Base-by-base conservation (phyloP, 2,329 filamentous ascomycete genomes). In the Bipolaris oryzae region DNA sequence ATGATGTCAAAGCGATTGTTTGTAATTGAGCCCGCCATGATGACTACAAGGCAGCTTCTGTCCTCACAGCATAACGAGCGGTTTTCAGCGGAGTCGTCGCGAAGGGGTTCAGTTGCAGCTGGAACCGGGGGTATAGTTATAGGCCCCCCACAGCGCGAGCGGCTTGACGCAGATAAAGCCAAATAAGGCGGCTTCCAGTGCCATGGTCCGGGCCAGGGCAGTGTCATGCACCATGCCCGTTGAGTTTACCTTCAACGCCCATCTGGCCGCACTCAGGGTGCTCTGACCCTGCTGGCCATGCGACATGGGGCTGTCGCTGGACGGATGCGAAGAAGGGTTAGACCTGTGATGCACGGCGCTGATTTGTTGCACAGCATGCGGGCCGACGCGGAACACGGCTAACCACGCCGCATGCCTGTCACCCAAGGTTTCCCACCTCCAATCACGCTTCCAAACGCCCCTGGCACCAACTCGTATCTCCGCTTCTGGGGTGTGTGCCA, bases 1-100 rank as follows among this genome's bases (percentile, higher is more conserved):
- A 62, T 56, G 41, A 65, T 54, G 33, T 65, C 58, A 47, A 67
- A 63, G 28, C 56, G 60, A 20, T 57, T 44, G 23, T 39, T 46
- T 5, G 58, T 58, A 15, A 35, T 43, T n/a, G 57, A 58, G 31
- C 31, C 45, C 39, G 55, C 50, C 61, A 61, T 66, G 53, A 50
- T 60, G 41, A 21, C 39, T 55, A 20, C 21, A 43, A 43, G 13
- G 42, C 35, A 37, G 23, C 21, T 37, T 42, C 28, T 21, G 38
- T 28, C 46, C 39, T 58, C 47, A 58, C 55, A 21, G 35, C 55
- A 58, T 58, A 45, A 16, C 46, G 55, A 53, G 41, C 42, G 39
- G 34, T 41, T 16, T 25, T 44, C 18, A 10, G 34, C 37, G 25
- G 35, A 46, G 43, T 46, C 37, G 54, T 47, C 37, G 50, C 42